Conservation (phyloP, 805 yeast genomes). For the Schizosaccharomyces pombe region DNA sequence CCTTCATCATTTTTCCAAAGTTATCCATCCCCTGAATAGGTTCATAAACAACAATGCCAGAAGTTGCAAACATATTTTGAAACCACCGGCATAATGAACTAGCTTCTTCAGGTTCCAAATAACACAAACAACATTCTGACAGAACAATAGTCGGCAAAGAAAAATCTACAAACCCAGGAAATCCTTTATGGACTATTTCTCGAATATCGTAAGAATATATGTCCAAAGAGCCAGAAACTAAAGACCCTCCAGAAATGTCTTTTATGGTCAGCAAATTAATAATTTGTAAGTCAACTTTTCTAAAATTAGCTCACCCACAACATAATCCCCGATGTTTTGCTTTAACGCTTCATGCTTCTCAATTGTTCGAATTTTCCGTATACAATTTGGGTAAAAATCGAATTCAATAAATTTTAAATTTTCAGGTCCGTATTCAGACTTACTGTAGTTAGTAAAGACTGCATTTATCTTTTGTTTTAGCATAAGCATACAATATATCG, state of each 20-base stretch:
- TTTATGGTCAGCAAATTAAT: neutral
- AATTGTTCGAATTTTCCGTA: conserved; percentile 29
- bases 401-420: conserved; percentile 22
- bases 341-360: conserved; percentile 15
- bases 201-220: neutral
- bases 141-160: conserved; percentile 34
- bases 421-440: neutral
- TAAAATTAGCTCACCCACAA: neutral
- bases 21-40: conserved; percentile 39
- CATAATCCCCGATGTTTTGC: neutral
- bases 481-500: conserved; percentile 16
- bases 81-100: conserved; percentile 24
- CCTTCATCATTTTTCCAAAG: conserved; percentile 47
- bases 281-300: neutral
- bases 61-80: conserved; percentile 9
- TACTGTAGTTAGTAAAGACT: neutral
- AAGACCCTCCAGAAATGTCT: neutral
- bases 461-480: neutral
- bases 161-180: conserved; percentile 11
- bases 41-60: conserved; percentile 32
- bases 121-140: conserved; percentile 60
- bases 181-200: neutral
- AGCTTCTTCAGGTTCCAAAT: conserved; percentile 30
- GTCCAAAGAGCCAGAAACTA: neutral
- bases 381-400: conserved; percentile 35